These are phyloP conservation scores for Yamadazyma pseudoaaseri DNA, from an alignment of 1,139 yeast genomes.

Conservation along the genomic window DNA sequence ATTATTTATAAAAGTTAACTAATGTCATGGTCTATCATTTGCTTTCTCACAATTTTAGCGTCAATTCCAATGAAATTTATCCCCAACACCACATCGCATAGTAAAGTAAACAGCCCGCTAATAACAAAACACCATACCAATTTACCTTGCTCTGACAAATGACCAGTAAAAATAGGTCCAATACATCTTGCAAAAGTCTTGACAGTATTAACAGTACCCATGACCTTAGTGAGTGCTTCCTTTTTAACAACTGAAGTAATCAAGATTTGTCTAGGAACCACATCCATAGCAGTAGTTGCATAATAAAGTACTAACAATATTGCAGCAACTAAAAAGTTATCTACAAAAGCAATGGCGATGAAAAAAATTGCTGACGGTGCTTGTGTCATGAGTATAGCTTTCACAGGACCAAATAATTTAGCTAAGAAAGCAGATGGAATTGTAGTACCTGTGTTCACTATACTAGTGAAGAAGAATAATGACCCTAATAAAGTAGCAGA, in stretches of 20 bases:
- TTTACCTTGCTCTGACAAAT: constrained; percentile 52
- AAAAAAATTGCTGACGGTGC: constrained; percentile 73
- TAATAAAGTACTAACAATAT: constrained; percentile 55
- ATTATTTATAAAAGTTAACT: too few species aligned
- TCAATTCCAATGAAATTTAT: constrained; percentile 41
- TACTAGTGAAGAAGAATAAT: constrained; percentile 57
- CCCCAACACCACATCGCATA: constrained; percentile 46
- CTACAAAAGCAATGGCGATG: constrained; percentile 25
- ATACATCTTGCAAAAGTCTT: constrained; percentile 81
- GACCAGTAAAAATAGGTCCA: constrained; percentile 81
- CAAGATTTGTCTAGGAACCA: constrained; percentile 83
- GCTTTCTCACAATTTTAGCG: constrained; percentile 25
- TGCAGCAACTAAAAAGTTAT: constrained; percentile 33
- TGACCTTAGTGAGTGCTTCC: constrained; percentile 66
- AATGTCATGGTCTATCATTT: constrained; percentile 13
- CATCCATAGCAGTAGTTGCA: constrained; percentile 77
- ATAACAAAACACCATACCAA: constrained; percentile 61
- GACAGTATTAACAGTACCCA: constrained; percentile 84
- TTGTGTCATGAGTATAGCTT: constrained; percentile 74
- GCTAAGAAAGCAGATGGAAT: constrained; percentile 71
- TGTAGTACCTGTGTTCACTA: constrained; percentile 41
- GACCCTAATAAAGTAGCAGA: constrained; percentile 46
- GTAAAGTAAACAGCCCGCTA: constrained; percentile 53
- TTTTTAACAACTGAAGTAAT: constrained; percentile 65
- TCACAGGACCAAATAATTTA: constrained; percentile 70